Percentiles rank a stretch among this genome's conserved stretches.
Evolutionary conservation across 371 early-diverging fungal species (phyloP).

Genomic region (Mucor ambiguus): DNA sequence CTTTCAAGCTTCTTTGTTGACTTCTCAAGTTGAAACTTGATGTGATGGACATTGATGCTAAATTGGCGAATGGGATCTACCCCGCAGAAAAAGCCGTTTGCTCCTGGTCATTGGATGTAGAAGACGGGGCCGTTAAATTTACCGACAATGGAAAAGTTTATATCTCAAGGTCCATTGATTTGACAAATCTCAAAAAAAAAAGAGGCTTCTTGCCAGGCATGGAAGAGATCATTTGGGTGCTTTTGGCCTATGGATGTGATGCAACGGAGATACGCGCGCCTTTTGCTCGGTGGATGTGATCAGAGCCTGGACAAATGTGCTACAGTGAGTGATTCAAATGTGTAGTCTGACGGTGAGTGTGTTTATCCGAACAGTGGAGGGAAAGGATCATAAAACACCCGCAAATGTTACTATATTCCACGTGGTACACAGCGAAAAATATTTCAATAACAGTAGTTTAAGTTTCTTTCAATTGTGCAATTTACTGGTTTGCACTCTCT

Average conservation of each 20-base stretch:
- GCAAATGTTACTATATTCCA: constrained; percentile 13
- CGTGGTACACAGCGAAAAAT: constrained; percentile 19
- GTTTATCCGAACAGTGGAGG: constrained; percentile 14
- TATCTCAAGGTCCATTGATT: background rate
- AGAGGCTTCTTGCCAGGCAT: background rate
- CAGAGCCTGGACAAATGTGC: background rate
- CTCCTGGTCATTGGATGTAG: background rate
- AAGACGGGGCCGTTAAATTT: background rate
- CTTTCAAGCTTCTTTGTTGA: background rate
- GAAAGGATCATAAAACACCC: constrained; percentile 12
- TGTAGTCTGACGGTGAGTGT: constrained; percentile 6
- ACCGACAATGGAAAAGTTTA: background rate
- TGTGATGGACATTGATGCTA: background rate
- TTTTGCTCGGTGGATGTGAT: background rate
- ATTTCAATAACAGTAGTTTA: constrained; percentile 14
- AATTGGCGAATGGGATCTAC: background rate
- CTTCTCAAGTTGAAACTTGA: background rate
- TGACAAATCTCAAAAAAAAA: background rate
- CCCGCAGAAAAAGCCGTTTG: background rate
- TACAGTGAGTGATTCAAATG: background rate
- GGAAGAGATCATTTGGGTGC: background rate
- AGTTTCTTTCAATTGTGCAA: background rate
- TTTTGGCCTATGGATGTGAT: background rate
- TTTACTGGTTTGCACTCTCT: background rate
- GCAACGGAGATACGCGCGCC: background rate